Conservation (phyloP, 2,329 filamentous ascomycete genomes). For the Colletotrichum gigasporum region DNA sequence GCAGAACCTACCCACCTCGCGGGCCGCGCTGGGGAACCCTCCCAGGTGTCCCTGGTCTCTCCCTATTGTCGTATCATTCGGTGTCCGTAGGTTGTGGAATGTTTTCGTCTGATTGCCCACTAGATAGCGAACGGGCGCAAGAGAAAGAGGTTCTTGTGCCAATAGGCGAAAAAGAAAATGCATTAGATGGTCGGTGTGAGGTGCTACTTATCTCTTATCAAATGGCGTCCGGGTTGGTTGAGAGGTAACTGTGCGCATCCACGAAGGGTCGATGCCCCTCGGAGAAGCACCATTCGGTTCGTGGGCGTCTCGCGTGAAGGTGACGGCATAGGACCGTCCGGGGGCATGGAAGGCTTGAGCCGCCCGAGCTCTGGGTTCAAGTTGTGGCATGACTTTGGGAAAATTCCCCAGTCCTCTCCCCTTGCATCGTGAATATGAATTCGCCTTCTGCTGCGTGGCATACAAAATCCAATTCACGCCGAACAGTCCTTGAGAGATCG, state of each 20-base stretch:
- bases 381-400: neutral
- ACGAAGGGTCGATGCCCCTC: constrained; percentile 10
- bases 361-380: neutral
- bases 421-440: neutral
- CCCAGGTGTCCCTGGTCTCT: neutral
- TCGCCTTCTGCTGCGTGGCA: no score
- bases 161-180: no score
- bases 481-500: no score
- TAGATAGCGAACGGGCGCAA: no score
- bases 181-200: neutral
- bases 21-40: neutral
- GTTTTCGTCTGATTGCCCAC: no score
- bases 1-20: neutral
- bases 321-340: constrained; percentile 23
- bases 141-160: no score
- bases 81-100: no score
- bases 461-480: no score
- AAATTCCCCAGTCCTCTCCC: neutral
- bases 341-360: constrained; percentile 4
- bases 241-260: neutral
- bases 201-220: constrained; percentile 23
- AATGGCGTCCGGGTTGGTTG: neutral
- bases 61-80: neutral
- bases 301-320: constrained; percentile 6
- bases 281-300: constrained; percentile 30